Evolutionary conservation across 768 basidiomycete genomes (phyloP).

Genomic region (Lentinus tigrinus): DNA sequence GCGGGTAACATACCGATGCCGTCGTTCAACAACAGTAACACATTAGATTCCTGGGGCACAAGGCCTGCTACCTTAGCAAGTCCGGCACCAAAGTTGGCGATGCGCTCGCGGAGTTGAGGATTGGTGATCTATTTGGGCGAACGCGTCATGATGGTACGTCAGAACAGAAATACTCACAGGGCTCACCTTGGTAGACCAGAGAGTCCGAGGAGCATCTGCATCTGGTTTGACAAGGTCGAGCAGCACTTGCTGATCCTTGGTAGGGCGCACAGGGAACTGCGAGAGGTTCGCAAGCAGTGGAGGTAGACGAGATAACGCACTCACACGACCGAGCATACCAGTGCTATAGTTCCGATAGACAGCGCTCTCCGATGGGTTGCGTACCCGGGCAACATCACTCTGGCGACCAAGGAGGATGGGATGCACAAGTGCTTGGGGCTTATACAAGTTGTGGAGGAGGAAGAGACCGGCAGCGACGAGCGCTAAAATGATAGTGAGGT

Average conservation of each 20-base stretch:
- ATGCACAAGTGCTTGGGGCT: slow-evolving; percentile 83
- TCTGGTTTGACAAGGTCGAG: slow-evolving; percentile 68
- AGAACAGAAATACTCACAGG: not conserved
- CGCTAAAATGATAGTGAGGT: slow-evolving; percentile 73
- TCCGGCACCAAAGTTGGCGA: slow-evolving; percentile 73
- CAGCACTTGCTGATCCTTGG: slow-evolving; percentile 67
- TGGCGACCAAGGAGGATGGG: slow-evolving; percentile 92
- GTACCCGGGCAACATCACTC: slow-evolving; percentile 82
- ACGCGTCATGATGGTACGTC: not conserved
- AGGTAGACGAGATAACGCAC: slow-evolving; percentile 23
- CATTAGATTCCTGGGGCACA: slow-evolving; percentile 59
- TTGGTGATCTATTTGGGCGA: slow-evolving; percentile 63
- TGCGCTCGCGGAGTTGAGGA: slow-evolving; percentile 62
- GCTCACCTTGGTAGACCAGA: slow-evolving; percentile 76
- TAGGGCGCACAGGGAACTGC: slow-evolving; percentile 73
- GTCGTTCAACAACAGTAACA: slow-evolving; percentile 78
- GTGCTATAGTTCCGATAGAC: slow-evolving; percentile 90
- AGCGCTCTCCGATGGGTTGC: slow-evolving; percentile 80
- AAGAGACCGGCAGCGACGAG: slow-evolving; percentile 77
- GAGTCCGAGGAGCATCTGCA: slow-evolving; percentile 62
- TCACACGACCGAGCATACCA: slow-evolving; percentile 76
- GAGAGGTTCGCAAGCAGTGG: not conserved
- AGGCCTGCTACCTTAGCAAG: slow-evolving; percentile 57
- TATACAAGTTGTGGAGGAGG: slow-evolving; percentile 75
- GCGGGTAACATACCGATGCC: slow-evolving; percentile 53